These are phyloP conservation scores for Hericium erinaceus DNA, from an alignment of 768 basidiomycete genomes.

Conservation along the genomic window DNA sequence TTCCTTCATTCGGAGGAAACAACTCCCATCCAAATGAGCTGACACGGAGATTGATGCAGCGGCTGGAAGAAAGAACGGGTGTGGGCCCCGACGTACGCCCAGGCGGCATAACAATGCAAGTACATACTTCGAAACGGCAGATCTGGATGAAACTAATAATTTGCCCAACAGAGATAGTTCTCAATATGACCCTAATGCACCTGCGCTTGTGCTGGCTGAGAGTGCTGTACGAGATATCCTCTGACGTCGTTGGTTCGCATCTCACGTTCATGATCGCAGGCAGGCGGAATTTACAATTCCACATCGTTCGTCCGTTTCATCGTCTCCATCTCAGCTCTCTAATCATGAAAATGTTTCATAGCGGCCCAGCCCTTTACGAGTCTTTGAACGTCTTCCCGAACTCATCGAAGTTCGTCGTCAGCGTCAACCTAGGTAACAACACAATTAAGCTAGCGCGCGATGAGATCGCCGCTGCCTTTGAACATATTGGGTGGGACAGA, in stretches of 20 bases:
- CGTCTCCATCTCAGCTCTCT: not conserved
- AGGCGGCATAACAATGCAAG: constrained; percentile 22
- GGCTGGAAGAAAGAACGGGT: constrained; percentile 20
- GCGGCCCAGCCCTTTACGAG: constrained; percentile 21
- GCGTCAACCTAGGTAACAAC: constrained; percentile 24
- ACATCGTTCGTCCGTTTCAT: constrained; percentile 14
- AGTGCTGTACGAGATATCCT: constrained; percentile 15
- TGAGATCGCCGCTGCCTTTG: constrained; percentile 17
- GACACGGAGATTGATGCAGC: constrained; percentile 17
- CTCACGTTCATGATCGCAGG: constrained; percentile 1
- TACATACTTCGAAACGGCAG: not conserved
- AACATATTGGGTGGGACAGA: constrained; percentile 17
- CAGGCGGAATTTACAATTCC: constrained; percentile 22
- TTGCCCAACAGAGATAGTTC: constrained; percentile 16
- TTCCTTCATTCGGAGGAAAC: constrained; percentile 22
- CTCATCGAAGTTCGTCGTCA: constrained; percentile 17
- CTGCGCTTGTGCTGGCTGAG: constrained; percentile 15
- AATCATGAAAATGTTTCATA: not conserved
- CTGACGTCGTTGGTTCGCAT: not conserved
- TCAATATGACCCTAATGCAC: constrained; percentile 14
- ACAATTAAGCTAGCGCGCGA: constrained; percentile 19
- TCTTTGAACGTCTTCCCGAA: constrained; percentile 19
- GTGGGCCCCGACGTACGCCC: constrained; percentile 20
- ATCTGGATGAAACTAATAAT: too few relatives aligned
- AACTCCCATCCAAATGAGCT: constrained; percentile 20